Evolutionary conservation across 129 eudicot genomes (phyloP), one percentile per base, ranked within the genome.

Genomic region (Centrapalus pauciflorus): DNA sequence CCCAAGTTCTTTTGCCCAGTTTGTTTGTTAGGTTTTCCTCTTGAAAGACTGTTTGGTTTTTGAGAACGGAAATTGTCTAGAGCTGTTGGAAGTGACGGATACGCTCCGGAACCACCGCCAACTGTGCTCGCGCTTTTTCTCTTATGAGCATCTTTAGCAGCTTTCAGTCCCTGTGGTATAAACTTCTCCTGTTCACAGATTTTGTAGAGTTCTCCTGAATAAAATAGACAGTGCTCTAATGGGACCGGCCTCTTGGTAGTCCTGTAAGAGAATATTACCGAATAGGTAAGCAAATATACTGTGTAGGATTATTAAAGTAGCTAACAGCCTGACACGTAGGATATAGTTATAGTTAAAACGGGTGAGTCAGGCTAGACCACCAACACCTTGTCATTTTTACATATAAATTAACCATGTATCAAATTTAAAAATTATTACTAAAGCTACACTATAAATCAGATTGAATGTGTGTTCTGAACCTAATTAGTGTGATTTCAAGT

Each of bases 231-330:
- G 66, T 94, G 99, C 73, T 94, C 99, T 83, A 94, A 68, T 23
- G 99, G 99, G 51, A 89, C 95, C 10, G 99, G 99, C 81, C 99
- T 89, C 81, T 82, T 94, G 11, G 88, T 94, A 16, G 99, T 94
- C 93, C 99, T 94, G 87, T 66, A 61, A 76, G 51, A 49, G 8
- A 50, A 14, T 7, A 70, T 14, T 11, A 4, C 8, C 10, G 7
- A 26, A 59, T 46, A 30, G 4, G 10, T 60, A 70, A 20, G 48
- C 19, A 27, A 50, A 23, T 52, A 14, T 12, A 26, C 9, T 1
- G 26, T 40, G 51, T 26, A 55, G 28, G 24, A n/a, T n/a, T n/a
- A n/a, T n/a, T n/a, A n/a, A n/a, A n/a, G n/a, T n/a, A n/a, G n/a
- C n/a, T n/a, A n/a, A n/a, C n/a, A n/a, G n/a, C n/a, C n/a, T n/a